A percentile compares a stretch with the other conserved stretches of the same genome.
Conservation (phyloP, 306 rosid species). For the Acacia crassicarpa region DNA sequence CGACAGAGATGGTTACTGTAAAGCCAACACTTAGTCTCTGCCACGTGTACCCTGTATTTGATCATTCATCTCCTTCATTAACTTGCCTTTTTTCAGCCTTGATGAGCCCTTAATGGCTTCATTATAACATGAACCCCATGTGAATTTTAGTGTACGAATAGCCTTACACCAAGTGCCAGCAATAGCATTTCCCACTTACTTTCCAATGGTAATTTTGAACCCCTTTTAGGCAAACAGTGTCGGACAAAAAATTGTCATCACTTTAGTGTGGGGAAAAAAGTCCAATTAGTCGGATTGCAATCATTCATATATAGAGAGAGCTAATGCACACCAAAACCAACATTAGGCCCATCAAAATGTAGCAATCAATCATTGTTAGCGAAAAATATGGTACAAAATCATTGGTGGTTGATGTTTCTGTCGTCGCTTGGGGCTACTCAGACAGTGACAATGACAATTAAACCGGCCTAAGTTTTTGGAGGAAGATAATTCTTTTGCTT, state of each 20-base stretch:
- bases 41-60: neutral
- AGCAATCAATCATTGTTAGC: constrained; percentile 31
- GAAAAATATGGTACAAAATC: constrained; percentile 20
- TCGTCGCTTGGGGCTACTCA: constrained; percentile 12
- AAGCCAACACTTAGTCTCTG: neutral
- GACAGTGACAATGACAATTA: constrained; percentile 13
- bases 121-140: constrained; percentile 4
- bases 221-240: constrained; percentile 15
- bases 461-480: constrained; percentile 1
- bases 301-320: neutral
- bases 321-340: constrained; percentile 26
- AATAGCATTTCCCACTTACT: constrained; percentile 12
- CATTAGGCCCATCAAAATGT: constrained; percentile 17
- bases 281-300: constrained; percentile 32
- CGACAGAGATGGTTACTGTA: constrained; percentile 32
- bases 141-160: constrained; percentile 13
- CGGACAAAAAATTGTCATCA: constrained; percentile 13
- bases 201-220: neutral
- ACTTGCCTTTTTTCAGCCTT: neutral
- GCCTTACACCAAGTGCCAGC: neutral
- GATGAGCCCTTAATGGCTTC: constrained; percentile 11
- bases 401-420: constrained; percentile 28
- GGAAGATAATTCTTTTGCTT: neutral
- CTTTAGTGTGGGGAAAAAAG: constrained; percentile 32
- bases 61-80: neutral